Evolutionary conservation across 2,329 filamentous ascomycete species (phyloP), one percentile per base, ranked within the genome.

Genomic region (Neopestalotiopsis sp.): DNA sequence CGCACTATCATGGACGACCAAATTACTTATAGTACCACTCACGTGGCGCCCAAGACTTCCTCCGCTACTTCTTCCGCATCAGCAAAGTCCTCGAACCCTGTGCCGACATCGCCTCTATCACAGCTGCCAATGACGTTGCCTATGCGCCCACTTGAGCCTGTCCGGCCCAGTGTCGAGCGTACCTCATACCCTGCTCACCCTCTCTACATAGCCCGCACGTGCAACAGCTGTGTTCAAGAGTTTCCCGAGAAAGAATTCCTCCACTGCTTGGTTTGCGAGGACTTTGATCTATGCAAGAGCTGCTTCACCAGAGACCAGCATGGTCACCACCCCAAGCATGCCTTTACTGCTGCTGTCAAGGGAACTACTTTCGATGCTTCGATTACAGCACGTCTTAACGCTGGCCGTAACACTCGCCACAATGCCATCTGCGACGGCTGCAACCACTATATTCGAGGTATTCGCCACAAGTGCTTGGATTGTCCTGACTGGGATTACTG

Each of bases 401-500:
- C 95, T 45, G 95, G 96, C 73, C 93, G 95, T 70, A 93, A 94
- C 79, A 87, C 91, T 75, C 85, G 88, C 70, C 96, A 99, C 83
- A 90, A 93, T 69, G 96, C 97, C 70, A 91, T 98, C 72, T 99
- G 96, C 78, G 96, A 99, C 83, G 94, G 94, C 56, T 99, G 97
- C 80, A 93, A 98, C 75, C 92, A 91, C 86, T 90, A 90, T 79
- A 96, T 99, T 76, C 86, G 88, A 74, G 97, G 96, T 74, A 87
- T 97, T 68, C 95, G 96, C 74, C 92, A 98, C 88, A 99, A 99
- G 87, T 99, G 96, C 80, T 86, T 98, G 72, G 91, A 94, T 79
- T 99, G 96, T 84, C 96, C 97, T 58, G 96, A 99, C 81, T 99
- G 94, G 92, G 96, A 99, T 77, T 98, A 93, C 83, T 99, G 96